Base-by-base conservation (phyloP, 2,329 filamentous ascomycete genomes). In the Sporothrix brunneoviolacea region DNA sequence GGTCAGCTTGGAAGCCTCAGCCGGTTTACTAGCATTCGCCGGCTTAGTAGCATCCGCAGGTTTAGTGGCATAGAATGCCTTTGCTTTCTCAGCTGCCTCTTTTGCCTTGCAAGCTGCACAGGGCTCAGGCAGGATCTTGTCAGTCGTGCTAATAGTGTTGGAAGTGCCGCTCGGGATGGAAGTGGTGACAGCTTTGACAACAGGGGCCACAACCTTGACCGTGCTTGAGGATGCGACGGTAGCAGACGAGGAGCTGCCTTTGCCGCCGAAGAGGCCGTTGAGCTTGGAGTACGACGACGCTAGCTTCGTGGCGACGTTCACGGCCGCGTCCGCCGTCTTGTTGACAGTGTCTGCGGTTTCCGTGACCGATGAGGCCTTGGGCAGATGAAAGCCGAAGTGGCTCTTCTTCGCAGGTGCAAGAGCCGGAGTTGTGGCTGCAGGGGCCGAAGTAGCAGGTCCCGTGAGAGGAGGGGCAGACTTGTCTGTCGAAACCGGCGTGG, bases 51-150 rank as follows among this genome's bases (percentile, higher is more conserved):
- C n/a, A n/a, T 28, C 40, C 2, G 27, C 40, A 2, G 40, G 15
- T 18, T 42, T 42, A 1, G 40, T 15, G 15, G 21, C 38, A n/a
- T n/a, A n/a, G n/a, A n/a, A n/a, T 19, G 15, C 28, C 27, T 44
- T 35, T 2, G 28, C 30, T 13, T 32, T 35, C 18, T 33, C 41
- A 4, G 28, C 41, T 28, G 41, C 28, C 18, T 44, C 41, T 9
- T 44, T 44, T 16, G 41, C 10, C 28, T 44, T 44, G 28, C 41
- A 44, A 13, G 41, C 41, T 18, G 41, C 28, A 18, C 41, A 44
- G 16, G 41, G 41, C n/a, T 44, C 41, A 2, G 41, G 41, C 16
- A 35, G 19, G 28, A 44, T 44, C 39, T 41, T 41, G 39, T n/a
- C n/a, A n/a, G n/a, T n/a, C n/a, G n/a, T n/a, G n/a, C n/a, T n/a